Evolutionary conservation across 2,329 filamentous ascomycete species (phyloP).

Genomic region (Esteya vermicola): DNA sequence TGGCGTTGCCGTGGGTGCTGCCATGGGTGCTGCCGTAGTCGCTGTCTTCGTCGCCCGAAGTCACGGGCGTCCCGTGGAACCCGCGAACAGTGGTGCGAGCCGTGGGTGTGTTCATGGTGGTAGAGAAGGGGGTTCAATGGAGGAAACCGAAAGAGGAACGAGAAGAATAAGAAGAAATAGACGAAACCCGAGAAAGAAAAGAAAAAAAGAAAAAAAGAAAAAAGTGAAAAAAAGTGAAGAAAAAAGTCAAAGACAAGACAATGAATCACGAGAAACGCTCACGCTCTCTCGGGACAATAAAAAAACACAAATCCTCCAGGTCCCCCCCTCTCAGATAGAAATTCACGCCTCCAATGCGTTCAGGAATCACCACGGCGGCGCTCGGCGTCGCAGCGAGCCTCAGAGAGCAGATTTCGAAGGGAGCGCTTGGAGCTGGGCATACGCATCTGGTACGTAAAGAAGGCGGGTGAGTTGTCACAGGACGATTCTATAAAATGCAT

Average conservation of each 20-base stretch:
- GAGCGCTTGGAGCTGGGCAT: slow-evolving; percentile 33
- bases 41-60: slow-evolving; percentile 44
- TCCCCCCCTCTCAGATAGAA: too few relatives aligned
- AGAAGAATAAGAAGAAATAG: neutral
- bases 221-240: too few relatives aligned
- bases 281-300: too few relatives aligned
- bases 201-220: neutral
- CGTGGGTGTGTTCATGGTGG: slow-evolving; percentile 33
- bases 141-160: neutral
- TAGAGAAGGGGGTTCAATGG: neutral
- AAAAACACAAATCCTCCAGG: too few relatives aligned
- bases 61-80: slow-evolving; percentile 37
- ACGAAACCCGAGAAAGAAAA: too few relatives aligned
- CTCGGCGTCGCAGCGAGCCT: slow-evolving; percentile 42
- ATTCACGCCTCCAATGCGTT: too few relatives aligned
- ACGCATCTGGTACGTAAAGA: slow-evolving; percentile 45
- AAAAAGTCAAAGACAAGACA: too few relatives aligned
- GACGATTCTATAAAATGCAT: slow-evolving; percentile 40
- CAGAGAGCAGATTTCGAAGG: slow-evolving; percentile 32
- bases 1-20: slow-evolving; percentile 17
- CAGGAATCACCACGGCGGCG: slow-evolving; percentile 33
- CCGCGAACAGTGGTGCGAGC: slow-evolving; percentile 42
- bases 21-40: slow-evolving; percentile 28
- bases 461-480: slow-evolving; percentile 29
- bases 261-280: too few relatives aligned